Evolutionary conservation across 495 filamentous ascomycete species (phyloP), one percentile per base, ranked within the genome.

Genomic region (Poronia punctata): DNA sequence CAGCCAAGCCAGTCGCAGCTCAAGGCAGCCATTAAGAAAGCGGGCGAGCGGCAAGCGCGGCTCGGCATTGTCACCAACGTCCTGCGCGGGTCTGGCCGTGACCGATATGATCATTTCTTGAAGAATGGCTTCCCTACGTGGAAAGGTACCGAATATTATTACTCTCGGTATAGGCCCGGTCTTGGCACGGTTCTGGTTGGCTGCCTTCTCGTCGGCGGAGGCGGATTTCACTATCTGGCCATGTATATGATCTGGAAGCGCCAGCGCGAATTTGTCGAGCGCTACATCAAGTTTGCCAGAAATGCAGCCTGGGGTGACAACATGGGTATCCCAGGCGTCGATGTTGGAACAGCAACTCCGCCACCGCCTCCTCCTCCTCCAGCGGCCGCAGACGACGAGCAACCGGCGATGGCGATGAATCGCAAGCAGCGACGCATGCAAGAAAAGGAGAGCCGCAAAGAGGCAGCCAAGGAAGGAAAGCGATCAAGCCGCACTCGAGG

Each of bases 91-190:
- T 67, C 79, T 2, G 67, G 67, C 15, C 77, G 93, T 28, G 86
- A 84, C 52, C 84, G 93, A 37, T 99, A 99, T 60, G 89, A 99
- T 61, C 79, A 95, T 61, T 99, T 99, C 68, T 68, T 99, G 38
- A 73, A 70, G 53, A 86, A 96, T 64, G 92, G 92, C 15, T 99
- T 99, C 64, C 92, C 92, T 8, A 79, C 75, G 34, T 98, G 93
- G 92, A 86, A 84, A 60, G 92, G 93, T 23, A 96, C 92, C 12
- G 93, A 89, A 38, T 99, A 97, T 71, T 97, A 96, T 72, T 99
- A 97, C 66, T 81, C 72, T 39, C 82, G 92, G 5, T 95, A 87
- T 72, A 77, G 92, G 19, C 92, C 92, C 1, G 92, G 92, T 8
- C 67, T 96, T 7, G 87, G 84, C 14, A 81, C 82, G 7, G 92